Conservation (phyloP, 116 monocot species). For the Trichopus zeylanicus region DNA sequence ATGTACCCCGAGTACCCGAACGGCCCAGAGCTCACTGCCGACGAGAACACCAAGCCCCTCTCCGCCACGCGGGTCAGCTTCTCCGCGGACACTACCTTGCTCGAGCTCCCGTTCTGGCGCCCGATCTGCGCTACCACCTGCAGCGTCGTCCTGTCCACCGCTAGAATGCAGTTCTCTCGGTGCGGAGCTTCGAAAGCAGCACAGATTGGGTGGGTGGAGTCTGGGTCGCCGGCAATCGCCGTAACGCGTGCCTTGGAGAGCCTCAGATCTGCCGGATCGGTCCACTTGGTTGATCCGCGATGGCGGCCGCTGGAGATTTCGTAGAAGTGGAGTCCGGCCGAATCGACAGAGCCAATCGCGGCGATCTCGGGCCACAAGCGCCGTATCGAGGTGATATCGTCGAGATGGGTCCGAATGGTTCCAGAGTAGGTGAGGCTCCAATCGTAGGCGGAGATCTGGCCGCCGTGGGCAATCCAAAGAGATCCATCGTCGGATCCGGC, state of each 20-base stretch:
- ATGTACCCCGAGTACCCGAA: conserved; percentile 97
- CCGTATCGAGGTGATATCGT: conserved; percentile 47
- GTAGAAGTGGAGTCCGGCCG: conserved; percentile 78
- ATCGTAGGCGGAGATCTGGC: conserved; percentile 75
- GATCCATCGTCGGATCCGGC: conserved; percentile 53
- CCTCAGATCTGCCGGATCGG: conserved; percentile 64
- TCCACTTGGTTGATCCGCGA: conserved; percentile 56
- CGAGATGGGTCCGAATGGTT: conserved; percentile 64
- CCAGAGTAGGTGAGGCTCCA: conserved; percentile 41
- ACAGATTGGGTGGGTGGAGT: conserved; percentile 18
- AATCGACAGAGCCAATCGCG: conserved; percentile 31
- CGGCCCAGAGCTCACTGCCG: conserved; percentile 56
- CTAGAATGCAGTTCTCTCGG: conserved; percentile 80
- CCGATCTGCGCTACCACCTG: conserved; percentile 53
- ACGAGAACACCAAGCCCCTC: conserved; percentile 46
- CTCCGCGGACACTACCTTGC: conserved; percentile 37
- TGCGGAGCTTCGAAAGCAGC: conserved; percentile 82
- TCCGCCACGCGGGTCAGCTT: conserved; percentile 36
- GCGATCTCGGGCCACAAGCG: conserved; percentile 39
- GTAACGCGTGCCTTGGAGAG: conserved; percentile 68
- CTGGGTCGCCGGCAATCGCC: conserved; percentile 32
- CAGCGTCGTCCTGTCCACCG: conserved; percentile 53
- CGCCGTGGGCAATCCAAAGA: conserved; percentile 73
- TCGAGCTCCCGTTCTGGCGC: conserved; percentile 56
- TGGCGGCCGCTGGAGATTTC: conserved; percentile 51